Percentiles rank a stretch among this genome's conserved stretches.
Evolutionary conservation across 2,329 filamentous ascomycete genomes (phyloP).

Genomic region (Claviceps humidiphila): DNA sequence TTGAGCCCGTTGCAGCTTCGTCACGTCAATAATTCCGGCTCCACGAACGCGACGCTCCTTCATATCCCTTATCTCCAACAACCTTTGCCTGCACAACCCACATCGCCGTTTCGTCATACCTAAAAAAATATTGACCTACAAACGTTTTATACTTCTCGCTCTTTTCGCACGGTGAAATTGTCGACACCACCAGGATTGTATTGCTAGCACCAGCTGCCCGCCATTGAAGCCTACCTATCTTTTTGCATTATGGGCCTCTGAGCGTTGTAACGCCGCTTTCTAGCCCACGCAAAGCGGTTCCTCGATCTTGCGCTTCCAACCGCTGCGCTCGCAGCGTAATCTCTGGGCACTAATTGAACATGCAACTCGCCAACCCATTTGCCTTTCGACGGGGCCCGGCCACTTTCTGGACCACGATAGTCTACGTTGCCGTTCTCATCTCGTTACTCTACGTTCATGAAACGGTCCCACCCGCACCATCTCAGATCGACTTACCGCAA

Average conservation of each 20-base stretch:
- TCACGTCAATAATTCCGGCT: too few relatives aligned
- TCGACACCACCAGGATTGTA: not conserved
- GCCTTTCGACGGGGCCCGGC: slow-evolving; percentile 73
- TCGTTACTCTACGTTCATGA: slow-evolving; percentile 63
- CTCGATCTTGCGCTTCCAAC: not conserved
- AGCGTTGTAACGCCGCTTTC: not conserved
- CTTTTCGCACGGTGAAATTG: not conserved
- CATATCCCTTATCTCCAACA: not conserved
- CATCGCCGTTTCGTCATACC: not conserved
- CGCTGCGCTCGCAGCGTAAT: not conserved
- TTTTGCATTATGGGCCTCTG: not conserved
- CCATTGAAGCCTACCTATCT: not conserved
- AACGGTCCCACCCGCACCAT: slow-evolving; percentile 55
- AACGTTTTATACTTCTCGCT: not conserved
- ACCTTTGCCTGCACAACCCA: not conserved
- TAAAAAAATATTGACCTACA: not conserved
- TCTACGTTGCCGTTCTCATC: slow-evolving; percentile 68
- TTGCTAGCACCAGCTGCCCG: not conserved
- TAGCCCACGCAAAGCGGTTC: not conserved
- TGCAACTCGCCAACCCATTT: slow-evolving; percentile 39
- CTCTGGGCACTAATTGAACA: slow-evolving; percentile 4
- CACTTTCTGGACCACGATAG: slow-evolving; percentile 59
- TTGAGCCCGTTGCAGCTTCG: too few relatives aligned
- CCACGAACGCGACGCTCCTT: not conserved
- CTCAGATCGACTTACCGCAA: slow-evolving; percentile 26